Base-by-base conservation (phyloP, 805 yeast genomes). In the Lipomyces chichibuensis region DNA sequence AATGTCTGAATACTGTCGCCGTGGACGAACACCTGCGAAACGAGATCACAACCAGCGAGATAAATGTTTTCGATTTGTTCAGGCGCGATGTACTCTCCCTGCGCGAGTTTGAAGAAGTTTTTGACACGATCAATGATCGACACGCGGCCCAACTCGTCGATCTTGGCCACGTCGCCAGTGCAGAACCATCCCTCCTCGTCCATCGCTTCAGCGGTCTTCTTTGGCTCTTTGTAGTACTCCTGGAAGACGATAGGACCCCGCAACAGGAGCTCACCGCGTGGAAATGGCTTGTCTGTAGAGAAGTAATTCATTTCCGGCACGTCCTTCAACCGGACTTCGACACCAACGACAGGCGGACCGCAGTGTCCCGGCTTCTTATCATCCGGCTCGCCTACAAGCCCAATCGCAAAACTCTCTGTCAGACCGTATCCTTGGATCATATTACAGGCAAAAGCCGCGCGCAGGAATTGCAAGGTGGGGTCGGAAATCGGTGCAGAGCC, bases 401-500 rank as follows among this genome's bases (percentile, higher is more conserved):
- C 72, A 29, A 60, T 65, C 3, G 74, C 74, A 64, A 71, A 68
- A 7, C 66, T 63, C 53, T 72, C 74, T 4, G 74, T 72, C 39
- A 72, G 62, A n/a, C 74, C 74, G 35, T 88, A 89, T 17, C 94
- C 94, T 77, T 89, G 92, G 63, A 80, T 76, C 62, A 84, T 75
- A 17, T 83, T 80, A 67, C 84, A 76, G 68, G 84, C 85, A 60
- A 90, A 81, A 0, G 87, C 81, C n/a, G 87, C 86, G 73, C 86
- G 84, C 73, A 90, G 77, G 75, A 88, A 89, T 65, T 80, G 77
- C 56, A 88, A 78, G 1, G 92, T 87, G 54, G 83, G 86, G 27
- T 83, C 82, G 25, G 90, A 80, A 69, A 89, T 82, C 23, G 95
- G 94, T 2, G 94, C 92, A 49, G 91, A 87, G 43, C 94, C 91